Evolutionary conservation across 192 early-diverging fungal genomes (phyloP).

Genomic region (Rhizophlyctis rosea): DNA sequence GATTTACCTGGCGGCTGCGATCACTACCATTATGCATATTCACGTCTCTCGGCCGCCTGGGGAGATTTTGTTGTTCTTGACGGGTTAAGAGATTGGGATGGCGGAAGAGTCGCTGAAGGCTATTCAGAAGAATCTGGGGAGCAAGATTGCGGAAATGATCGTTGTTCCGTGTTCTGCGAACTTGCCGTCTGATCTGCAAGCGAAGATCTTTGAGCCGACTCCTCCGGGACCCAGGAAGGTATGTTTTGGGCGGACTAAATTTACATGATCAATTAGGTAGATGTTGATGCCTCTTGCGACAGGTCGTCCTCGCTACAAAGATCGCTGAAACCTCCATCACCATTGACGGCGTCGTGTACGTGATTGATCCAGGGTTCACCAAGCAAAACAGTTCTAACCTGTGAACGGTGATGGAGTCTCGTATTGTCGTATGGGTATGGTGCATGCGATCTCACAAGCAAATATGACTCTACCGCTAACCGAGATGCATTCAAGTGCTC

Average conservation of each 20-base stretch:
- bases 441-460: no score
- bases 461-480: no score
- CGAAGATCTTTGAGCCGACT: conserved; percentile 92
- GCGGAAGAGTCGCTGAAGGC: conserved; percentile 78
- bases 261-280: not conserved
- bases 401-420: conserved; percentile 94
- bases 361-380: conserved; percentile 92
- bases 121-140: conserved; percentile 77
- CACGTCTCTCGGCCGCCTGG: conserved; percentile 86
- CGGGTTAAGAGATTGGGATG: conserved; percentile 91
- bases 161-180: conserved; percentile 93
- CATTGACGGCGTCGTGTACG: conserved; percentile 95
- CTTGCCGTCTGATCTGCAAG: conserved; percentile 92
- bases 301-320: conserved; percentile 97
- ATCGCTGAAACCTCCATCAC: conserved; percentile 99
- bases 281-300: not conserved
- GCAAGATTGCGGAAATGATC: conserved; percentile 74
- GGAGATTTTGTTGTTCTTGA: conserved; percentile 94
- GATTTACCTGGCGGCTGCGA: conserved; percentile 90
- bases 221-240: conserved; percentile 62
- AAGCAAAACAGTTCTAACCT: conserved; percentile 98
- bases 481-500: no score
- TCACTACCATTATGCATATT: conserved; percentile 90
- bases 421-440: conserved; percentile 82
- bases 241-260: no score